These are phyloP conservation scores for Botrytis squamosa DNA, from an alignment of 2,329 filamentous ascomycete species.

Conservation along the genomic window DNA sequence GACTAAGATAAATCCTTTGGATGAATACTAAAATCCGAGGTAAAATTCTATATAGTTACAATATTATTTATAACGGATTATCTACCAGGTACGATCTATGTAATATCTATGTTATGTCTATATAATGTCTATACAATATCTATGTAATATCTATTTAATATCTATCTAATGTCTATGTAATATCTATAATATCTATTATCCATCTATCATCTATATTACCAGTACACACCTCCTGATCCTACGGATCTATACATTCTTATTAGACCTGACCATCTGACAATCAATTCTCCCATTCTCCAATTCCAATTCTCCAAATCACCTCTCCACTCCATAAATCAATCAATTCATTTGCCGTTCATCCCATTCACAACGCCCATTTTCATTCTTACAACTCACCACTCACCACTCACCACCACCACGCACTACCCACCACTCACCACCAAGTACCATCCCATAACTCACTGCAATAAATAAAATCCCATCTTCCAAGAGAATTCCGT, in stretches of 20 bases:
- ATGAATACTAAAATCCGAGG: not conserved
- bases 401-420: too few species aligned
- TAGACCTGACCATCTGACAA: not conserved
- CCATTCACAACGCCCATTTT: not conserved
- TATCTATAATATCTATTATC: too few species aligned
- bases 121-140: too few species aligned
- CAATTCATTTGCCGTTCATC: not conserved
- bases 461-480: not conserved
- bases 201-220: too few species aligned
- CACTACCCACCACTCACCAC: too few species aligned
- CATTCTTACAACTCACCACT: not conserved
- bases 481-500: not conserved
- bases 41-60: not conserved
- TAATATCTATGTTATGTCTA: not conserved
- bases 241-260: not conserved
- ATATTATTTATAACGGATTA: not conserved
- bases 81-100: too few species aligned
- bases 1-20: not conserved
- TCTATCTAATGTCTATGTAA: too few species aligned
- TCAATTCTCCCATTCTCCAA: not conserved
- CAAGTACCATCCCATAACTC: not conserved
- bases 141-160: too few species aligned
- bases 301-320: not conserved
- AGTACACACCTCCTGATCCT: not conserved
- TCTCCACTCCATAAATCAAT: not conserved